Evolutionary conservation across 2,329 filamentous ascomycete genomes (phyloP), one percentile per base, ranked within the genome.

Genomic region (Colletotrichum magnum): DNA sequence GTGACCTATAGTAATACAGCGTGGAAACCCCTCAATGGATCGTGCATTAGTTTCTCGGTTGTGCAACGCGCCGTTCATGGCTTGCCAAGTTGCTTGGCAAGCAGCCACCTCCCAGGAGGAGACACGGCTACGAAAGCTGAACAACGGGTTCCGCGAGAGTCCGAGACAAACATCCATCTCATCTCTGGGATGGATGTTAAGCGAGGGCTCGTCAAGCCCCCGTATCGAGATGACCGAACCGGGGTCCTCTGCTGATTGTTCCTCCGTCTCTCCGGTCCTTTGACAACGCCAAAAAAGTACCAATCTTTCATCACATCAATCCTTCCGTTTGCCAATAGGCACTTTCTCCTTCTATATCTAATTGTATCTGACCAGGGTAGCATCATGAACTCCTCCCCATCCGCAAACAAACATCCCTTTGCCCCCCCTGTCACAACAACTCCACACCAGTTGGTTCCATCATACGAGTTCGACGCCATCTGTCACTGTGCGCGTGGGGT

Each of bases 141-240:
- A 6, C 28, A 43, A 43, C 41, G 36, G 36, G 36, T 13, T 39
- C 21, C 21, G 21, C 21, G 21, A 24, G 21, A 32, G 28, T 32
- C 7, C 28, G 28, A 32, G 28, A 32, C 28, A 32, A 9, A 32
- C 28, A 32, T 32, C 28, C 7, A 32, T 32, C 28, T 32, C 28
- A 13, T 16, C 15, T 43, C 39, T 24, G 21, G 21, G 21, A 24
- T 24, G 2, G 39, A 13, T 43, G 16, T 43, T 16, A 43, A 43
- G 41, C 41, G 16, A 48, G 45, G 45, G 45, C 28, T 32, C 28
- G 28, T 32, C 28, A 32, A 43, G 36, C 36, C 36, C 41, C 13
- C 50, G 36, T 39, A 28, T 60, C 18, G 58, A 61, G 32, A 61
- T 52, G 58, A 61, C 43, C 48, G 1, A 26, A 28, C 15, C 50